Conservation (phyloP, 306 rosid genomes). For the Urtica urens region DNA sequence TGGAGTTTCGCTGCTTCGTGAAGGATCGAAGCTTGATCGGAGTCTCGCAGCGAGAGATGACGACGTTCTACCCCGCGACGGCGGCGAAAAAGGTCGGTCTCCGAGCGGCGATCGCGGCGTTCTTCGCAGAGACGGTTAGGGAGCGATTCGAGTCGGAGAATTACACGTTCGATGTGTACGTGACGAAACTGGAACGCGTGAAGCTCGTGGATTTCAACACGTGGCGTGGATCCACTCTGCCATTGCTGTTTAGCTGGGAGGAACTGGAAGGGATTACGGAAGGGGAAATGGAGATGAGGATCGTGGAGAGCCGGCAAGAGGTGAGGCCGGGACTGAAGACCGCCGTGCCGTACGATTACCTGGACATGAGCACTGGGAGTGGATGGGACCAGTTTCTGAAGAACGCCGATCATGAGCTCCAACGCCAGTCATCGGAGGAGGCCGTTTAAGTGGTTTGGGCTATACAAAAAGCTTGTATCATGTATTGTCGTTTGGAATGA, state of each 20-base stretch:
- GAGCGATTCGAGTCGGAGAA: slow-evolving; percentile 40
- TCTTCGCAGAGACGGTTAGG: slow-evolving; percentile 30
- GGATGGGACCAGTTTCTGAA: slow-evolving; percentile 81
- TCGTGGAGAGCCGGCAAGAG: slow-evolving; percentile 54
- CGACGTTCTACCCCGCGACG: slow-evolving; percentile 55
- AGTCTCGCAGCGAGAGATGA: slow-evolving; percentile 64
- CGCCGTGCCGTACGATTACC: slow-evolving; percentile 69
- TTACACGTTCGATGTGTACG: slow-evolving; percentile 59
- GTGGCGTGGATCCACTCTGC: slow-evolving; percentile 61
- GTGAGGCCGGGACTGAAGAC: slow-evolving; percentile 78
- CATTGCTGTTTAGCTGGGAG: slow-evolving; percentile 64
- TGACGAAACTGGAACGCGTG: slow-evolving; percentile 36
- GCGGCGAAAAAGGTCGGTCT: slow-evolving; percentile 33
- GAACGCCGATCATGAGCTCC: slow-evolving; percentile 49
- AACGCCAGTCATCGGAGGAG: slow-evolving; percentile 30
- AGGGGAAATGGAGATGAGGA: slow-evolving; percentile 38
- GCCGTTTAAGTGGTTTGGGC: no score
- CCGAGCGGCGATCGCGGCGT: slow-evolving; percentile 22
- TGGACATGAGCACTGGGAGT: slow-evolving; percentile 63
- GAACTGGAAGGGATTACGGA: slow-evolving; percentile 33
- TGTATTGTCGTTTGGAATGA: background rate
- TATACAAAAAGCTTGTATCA: slow-evolving; percentile 37
- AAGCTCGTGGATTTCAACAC: slow-evolving; percentile 81
- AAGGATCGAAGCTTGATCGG: slow-evolving; percentile 33
- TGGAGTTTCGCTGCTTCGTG: slow-evolving; percentile 78